Conservation (phyloP, 73 alveolate genomes). For the Paraurostyla sp. region DNA sequence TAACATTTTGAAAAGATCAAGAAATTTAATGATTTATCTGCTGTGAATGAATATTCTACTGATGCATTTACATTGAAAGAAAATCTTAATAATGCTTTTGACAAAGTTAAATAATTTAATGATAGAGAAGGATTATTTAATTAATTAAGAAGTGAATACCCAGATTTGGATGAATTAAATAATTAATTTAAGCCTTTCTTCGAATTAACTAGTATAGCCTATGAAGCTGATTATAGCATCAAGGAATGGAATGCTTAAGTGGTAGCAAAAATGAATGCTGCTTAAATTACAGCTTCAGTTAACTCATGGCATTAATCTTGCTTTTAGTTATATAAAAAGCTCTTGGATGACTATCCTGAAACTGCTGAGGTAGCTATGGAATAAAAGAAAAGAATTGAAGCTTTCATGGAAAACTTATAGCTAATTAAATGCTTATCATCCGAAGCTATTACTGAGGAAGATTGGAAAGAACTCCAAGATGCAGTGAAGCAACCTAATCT, state of each 20-base stretch:
- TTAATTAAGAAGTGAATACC: conserved; percentile 68
- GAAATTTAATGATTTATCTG: conserved; percentile 76
- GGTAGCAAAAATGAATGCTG: conserved; percentile 72
- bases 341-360: conserved; percentile 85
- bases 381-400: conserved; percentile 88
- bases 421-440: conserved; percentile 92
- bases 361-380: conserved; percentile 88
- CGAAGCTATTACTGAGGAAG: conserved; percentile 95
- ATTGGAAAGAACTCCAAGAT: conserved; percentile 95
- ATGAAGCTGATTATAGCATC: conserved; percentile 70
- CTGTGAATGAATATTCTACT: conserved; percentile 68
- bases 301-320: conserved; percentile 74
- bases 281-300: conserved; percentile 75
- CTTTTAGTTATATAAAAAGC: conserved; percentile 72
- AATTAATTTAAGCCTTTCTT: conserved; percentile 84
- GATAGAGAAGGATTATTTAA: conserved; percentile 87
- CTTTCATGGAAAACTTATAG: conserved; percentile 89
- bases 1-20: conserved; percentile 80
- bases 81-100: conserved; percentile 75
- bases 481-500: conserved; percentile 76
- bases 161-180: conserved; percentile 77
- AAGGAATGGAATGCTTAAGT: conserved; percentile 71
- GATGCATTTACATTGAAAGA: conserved; percentile 80
- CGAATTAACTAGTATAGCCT: conserved; percentile 83
- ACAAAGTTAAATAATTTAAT: conserved; percentile 80